These are phyloP conservation scores for Glycine soja DNA, from an alignment of 306 rosid genomes.

Conservation along the genomic window DNA sequence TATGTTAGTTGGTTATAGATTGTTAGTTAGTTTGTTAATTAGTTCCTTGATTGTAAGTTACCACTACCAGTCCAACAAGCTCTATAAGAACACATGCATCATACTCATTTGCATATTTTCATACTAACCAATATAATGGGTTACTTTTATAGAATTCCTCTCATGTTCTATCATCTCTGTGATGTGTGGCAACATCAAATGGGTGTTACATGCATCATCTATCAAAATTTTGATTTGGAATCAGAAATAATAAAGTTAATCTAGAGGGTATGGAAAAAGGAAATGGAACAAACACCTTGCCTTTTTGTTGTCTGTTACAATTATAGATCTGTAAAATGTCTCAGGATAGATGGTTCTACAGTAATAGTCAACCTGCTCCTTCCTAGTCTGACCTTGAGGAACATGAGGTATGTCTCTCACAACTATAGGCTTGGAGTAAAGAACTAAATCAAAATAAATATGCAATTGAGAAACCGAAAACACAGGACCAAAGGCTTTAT, in stretches of 20 bases:
- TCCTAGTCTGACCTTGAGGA: constrained; percentile 66
- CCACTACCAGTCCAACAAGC: no score
- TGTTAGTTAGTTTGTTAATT: no score
- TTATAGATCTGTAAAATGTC: constrained; percentile 81
- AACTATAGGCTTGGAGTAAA: constrained; percentile 52
- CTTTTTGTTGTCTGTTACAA: constrained; percentile 79
- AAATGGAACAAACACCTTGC: constrained; percentile 46
- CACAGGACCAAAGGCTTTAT: background rate
- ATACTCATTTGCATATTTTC: no score
- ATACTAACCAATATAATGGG: no score
- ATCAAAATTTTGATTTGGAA: background rate
- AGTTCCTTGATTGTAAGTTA: no score
- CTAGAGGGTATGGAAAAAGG: background rate
- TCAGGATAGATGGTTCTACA: constrained; percentile 73
- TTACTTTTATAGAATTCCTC: no score
- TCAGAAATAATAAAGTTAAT: constrained; percentile 4
- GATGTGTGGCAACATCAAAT: no score
- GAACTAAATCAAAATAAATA: background rate
- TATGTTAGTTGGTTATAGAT: no score
- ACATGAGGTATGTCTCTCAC: constrained; percentile 92
- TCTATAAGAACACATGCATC: no score
- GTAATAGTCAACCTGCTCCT: constrained; percentile 79
- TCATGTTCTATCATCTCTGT: no score
- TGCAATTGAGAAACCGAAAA: constrained; percentile 21
- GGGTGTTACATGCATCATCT: no score